Percentiles rank a stretch among this genome's conserved stretches.
Conservation (phyloP, 75 land plant species). For the Adiantum capillusveneris region DNA sequence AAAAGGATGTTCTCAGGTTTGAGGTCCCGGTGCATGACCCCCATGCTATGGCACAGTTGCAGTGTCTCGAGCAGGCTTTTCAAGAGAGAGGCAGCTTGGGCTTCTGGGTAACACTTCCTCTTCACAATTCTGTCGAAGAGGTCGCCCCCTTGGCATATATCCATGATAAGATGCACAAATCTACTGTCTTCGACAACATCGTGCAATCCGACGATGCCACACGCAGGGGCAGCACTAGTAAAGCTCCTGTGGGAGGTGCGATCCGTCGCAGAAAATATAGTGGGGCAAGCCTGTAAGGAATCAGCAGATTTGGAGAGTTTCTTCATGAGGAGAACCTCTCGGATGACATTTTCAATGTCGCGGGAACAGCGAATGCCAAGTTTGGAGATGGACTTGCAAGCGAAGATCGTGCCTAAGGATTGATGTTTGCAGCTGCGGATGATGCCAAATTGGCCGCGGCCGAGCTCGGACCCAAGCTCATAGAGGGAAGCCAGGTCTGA, state of each 20-base stretch:
- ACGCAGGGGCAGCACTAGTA: not conserved
- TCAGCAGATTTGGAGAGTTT: conserved; percentile 20
- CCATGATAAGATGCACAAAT: conserved; percentile 31
- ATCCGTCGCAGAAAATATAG: too few relatives aligned
- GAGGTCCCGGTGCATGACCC: conserved; percentile 53
- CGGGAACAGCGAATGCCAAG: conserved; percentile 20
- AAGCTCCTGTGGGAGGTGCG: too few relatives aligned
- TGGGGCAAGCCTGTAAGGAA: too few relatives aligned
- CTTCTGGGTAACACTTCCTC: conserved; percentile 15
- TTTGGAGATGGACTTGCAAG: conserved; percentile 50
- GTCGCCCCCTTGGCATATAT: conserved; percentile 30
- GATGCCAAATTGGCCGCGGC: conserved; percentile 55
- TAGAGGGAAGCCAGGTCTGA: too few relatives aligned
- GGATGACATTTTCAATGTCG: conserved; percentile 37
- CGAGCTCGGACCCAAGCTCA: conserved; percentile 56
- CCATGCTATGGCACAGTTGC: conserved; percentile 39
- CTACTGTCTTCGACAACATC: conserved; percentile 30
- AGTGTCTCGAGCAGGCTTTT: conserved; percentile 26
- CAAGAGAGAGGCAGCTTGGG: conserved; percentile 31
- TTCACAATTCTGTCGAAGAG: conserved; percentile 30
- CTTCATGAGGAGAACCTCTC: conserved; percentile 51
- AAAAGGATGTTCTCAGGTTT: conserved; percentile 66
- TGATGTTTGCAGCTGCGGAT: not conserved
- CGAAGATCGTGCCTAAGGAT: not conserved
- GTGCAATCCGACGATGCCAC: conserved; percentile 28